Evolutionary conservation across 2,329 filamentous ascomycete genomes (phyloP).

Genomic region (Myriosclerotinia duriaeana): DNA sequence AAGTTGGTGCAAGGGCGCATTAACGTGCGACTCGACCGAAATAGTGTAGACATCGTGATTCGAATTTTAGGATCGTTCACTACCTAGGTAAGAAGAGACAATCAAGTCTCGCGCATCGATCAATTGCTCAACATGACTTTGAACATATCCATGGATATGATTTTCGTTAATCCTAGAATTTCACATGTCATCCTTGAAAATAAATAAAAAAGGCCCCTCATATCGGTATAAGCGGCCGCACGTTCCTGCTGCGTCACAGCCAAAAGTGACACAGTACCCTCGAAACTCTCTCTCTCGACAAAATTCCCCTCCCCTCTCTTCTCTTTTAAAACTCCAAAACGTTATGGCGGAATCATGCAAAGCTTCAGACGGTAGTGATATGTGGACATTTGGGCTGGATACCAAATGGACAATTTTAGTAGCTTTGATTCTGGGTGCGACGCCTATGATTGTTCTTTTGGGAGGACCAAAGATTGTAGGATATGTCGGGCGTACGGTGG

Average conservation of each 20-base stretch:
- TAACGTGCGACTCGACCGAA: conserved; percentile 5
- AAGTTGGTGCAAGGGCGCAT: neutral
- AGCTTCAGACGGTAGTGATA: conserved; percentile 36
- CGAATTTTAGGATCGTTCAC: neutral
- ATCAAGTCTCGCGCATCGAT: neutral
- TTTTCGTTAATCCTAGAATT: conserved; percentile 9
- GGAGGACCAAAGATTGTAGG: conserved; percentile 36
- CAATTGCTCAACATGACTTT: neutral
- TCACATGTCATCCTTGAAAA: conserved; percentile 20
- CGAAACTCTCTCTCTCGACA: conserved; percentile 16
- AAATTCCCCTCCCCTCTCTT: conserved; percentile 4
- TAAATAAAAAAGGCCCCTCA: neutral
- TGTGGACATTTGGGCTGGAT: conserved; percentile 40
- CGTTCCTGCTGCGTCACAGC: conserved; percentile 19
- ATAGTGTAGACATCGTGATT: conserved; percentile 22
- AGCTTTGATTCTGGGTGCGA: conserved; percentile 37
- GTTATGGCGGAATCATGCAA: conserved; percentile 39
- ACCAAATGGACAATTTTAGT: conserved; percentile 37
- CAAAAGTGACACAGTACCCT: conserved; percentile 25
- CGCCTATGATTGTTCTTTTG: conserved; percentile 38
- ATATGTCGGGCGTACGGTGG: conserved; percentile 47
- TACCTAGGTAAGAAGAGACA: neutral
- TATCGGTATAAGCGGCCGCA: conserved; percentile 18
- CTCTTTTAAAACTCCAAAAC: conserved; percentile 2
- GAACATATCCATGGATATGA: neutral